Percentiles rank a stretch among this genome's conserved stretches.
Conservation (phyloP, 169 alveolate species). For the Plasmodium chabaudi region DNA sequence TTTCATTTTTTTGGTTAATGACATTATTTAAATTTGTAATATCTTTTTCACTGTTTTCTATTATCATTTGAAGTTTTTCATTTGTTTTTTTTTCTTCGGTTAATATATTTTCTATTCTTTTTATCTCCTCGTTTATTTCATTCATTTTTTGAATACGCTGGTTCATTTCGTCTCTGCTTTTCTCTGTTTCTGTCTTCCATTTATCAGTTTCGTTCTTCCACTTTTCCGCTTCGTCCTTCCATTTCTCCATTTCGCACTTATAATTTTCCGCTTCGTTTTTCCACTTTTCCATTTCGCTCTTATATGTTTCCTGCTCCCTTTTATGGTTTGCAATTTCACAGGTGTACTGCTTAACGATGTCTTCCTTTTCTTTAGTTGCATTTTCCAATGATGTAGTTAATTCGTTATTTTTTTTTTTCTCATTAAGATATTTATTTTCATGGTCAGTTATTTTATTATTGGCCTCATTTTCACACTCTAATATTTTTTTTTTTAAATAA, state of each 20-base stretch:
- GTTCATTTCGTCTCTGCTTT: not conserved
- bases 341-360: not conserved
- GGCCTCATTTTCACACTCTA: slow-evolving; percentile 15
- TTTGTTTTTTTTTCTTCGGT: slow-evolving; percentile 22
- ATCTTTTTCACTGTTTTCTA: slow-evolving; percentile 32
- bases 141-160: not conserved
- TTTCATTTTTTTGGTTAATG: slow-evolving; percentile 36
- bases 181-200: not conserved
- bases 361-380: slow-evolving; percentile 13
- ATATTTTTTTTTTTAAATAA: slow-evolving; percentile 43
- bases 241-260: too few relatives aligned
- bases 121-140: slow-evolving; percentile 1
- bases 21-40: slow-evolving; percentile 2
- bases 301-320: too few relatives aligned
- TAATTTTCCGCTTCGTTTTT: too few relatives aligned
- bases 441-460: slow-evolving; percentile 5
- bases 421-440: slow-evolving; percentile 14
- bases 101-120: not conserved
- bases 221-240: too few relatives aligned
- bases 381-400: slow-evolving; percentile 1
- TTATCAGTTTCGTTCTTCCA: too few relatives aligned
- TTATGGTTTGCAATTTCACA: too few relatives aligned
- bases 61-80: not conserved
- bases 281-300: too few relatives aligned
- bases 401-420: slow-evolving; percentile 42